Evolutionary conservation across 768 basidiomycete species (phyloP).

Genomic region (Collybia nuda): DNA sequence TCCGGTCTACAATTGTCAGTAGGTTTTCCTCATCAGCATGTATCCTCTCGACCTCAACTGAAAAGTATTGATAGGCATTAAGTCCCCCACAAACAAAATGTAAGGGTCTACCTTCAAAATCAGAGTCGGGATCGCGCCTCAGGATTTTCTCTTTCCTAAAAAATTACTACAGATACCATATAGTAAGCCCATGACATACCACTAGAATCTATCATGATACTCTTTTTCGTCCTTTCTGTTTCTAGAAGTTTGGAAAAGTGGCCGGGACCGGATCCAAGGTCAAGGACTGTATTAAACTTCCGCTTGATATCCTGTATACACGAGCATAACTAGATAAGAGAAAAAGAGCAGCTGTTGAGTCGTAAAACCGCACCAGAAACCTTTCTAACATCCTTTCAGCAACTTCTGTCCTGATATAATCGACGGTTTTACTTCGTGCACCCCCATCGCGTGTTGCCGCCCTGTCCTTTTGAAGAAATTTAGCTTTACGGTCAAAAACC

Average conservation of each 20-base stretch:
- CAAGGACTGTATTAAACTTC: conserved; percentile 75
- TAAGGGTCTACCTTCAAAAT: conserved; percentile 70
- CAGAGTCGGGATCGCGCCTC: conserved; percentile 71
- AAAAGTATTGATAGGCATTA: conserved; percentile 6
- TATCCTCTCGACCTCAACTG: conserved; percentile 78
- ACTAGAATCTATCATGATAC: conserved; percentile 85
- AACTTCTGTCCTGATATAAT: conserved; percentile 90
- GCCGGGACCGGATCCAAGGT: conserved; percentile 89
- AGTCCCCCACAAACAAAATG: conserved; percentile 2
- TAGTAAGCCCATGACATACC: conserved; percentile 42
- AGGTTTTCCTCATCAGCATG: conserved; percentile 85
- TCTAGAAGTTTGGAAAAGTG: conserved; percentile 88
- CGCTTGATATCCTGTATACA: conserved; percentile 82
- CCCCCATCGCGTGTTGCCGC: conserved; percentile 62
- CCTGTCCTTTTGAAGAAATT: conserved; percentile 75
- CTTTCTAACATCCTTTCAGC: conserved; percentile 91
- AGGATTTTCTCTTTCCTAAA: conserved; percentile 58
- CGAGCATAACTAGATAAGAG: conserved; percentile 4
- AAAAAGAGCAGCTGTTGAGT: background rate
- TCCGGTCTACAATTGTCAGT: conserved; percentile 57
- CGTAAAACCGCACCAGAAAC: conserved; percentile 58
- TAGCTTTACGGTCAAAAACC: conserved; percentile 84
- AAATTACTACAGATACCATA: background rate
- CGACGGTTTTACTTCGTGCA: conserved; percentile 69
- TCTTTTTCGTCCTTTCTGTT: conserved; percentile 61